Percentiles rank a stretch among this genome's conserved stretches.
These are phyloP conservation scores for Gonapodya sp. DNA, from an alignment of 192 early-diverging fungal species.

Conservation along the genomic window DNA sequence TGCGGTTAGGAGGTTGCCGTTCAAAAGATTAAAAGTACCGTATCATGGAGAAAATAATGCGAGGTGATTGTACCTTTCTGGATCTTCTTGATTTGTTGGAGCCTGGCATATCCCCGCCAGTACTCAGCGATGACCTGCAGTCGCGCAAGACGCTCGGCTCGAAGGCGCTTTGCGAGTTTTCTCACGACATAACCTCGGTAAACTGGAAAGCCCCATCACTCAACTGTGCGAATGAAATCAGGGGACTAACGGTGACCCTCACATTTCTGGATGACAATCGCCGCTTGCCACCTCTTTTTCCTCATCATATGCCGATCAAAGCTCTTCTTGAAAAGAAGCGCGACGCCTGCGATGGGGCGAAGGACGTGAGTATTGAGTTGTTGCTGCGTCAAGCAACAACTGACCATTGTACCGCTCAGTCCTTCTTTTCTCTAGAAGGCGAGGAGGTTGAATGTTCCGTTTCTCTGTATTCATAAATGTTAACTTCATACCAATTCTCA, in stretches of 20 bases:
- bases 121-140: background rate
- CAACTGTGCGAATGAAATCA: no score
- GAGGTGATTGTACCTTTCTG: background rate
- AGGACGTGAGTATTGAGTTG: conserved; percentile 83
- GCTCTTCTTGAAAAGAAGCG: conserved; percentile 36
- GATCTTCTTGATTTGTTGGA: background rate
- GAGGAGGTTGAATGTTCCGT: background rate
- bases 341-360: conserved; percentile 60
- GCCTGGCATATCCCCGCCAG: background rate
- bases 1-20: no score
- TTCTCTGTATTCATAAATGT: background rate
- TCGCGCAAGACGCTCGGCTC: background rate
- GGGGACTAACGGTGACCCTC: no score
- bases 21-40: background rate
- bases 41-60: background rate
- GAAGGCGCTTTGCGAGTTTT: background rate
- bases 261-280: background rate
- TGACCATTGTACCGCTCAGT: conserved; percentile 69
- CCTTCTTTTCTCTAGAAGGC: conserved; percentile 64
- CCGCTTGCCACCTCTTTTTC: background rate
- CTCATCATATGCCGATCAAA: background rate
- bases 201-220: no score
- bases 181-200: background rate
- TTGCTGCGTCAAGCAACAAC: no score
- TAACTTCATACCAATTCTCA: no score